These are phyloP conservation scores for Aphanoascus verrucosus DNA, from an alignment of 2,329 filamentous ascomycete genomes.

Conservation along the genomic window DNA sequence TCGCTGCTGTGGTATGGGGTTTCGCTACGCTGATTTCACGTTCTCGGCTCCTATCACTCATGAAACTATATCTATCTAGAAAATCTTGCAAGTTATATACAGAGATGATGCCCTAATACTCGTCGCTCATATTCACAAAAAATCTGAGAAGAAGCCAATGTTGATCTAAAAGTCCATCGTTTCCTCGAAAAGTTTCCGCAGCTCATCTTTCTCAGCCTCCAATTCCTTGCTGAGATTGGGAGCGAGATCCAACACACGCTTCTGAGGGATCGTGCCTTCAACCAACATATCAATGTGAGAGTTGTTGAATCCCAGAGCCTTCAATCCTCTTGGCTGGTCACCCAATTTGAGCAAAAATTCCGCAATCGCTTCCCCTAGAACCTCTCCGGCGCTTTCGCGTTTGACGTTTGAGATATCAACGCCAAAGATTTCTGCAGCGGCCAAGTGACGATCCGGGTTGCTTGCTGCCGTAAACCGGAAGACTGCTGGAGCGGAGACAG, in stretches of 20 bases:
- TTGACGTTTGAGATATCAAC: slow-evolving; percentile 82
- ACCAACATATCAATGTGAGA: slow-evolving; percentile 73
- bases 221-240: slow-evolving; percentile 65
- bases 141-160: not conserved
- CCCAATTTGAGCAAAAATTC: slow-evolving; percentile 74
- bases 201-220: slow-evolving; percentile 59
- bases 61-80: too few relatives aligned
- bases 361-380: slow-evolving; percentile 70
- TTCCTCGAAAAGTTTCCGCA: slow-evolving; percentile 58
- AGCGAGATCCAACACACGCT: slow-evolving; percentile 79
- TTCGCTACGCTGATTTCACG: too few relatives aligned
- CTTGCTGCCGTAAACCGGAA: slow-evolving; percentile 87
- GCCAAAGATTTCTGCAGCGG: slow-evolving; percentile 81
- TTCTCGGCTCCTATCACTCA: too few relatives aligned
- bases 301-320: slow-evolving; percentile 65
- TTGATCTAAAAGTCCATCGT: slow-evolving; percentile 42
- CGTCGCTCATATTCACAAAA: not conserved
- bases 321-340: slow-evolving; percentile 80
- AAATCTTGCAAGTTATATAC: not conserved
- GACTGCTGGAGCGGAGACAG: slow-evolving; percentile 83
- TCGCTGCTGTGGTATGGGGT: too few relatives aligned
- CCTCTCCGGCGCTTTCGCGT: slow-evolving; percentile 77
- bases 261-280: slow-evolving; percentile 89
- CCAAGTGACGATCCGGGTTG: slow-evolving; percentile 84
- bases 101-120: not conserved